Evolutionary conservation across 805 yeast genomes (phyloP), one percentile per base, ranked within the genome.

Genomic region (Kluyveromyces lactis): DNA sequence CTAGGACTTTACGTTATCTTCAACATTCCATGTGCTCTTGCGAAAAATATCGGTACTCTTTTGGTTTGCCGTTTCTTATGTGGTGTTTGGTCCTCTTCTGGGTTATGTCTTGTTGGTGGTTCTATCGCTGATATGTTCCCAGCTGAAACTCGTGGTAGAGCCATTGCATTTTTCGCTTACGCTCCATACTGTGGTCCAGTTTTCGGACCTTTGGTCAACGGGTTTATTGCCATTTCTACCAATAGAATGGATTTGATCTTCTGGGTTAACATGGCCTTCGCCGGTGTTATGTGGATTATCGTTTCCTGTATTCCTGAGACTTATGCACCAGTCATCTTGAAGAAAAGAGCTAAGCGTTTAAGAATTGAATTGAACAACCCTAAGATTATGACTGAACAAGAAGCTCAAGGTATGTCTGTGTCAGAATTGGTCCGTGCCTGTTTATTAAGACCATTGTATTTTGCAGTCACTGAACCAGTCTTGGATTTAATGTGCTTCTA

Each of bases 171-270:
- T 53, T 87, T 87, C 55, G 89, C 95, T 10, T 86, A 86, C 53
- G 86, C 92, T 43, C 96, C 96, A 2, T 87, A 86, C 61, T 81
- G 89, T 46, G 96, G 95, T 38, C 96, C 96, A 1, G 94, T 85
- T 28, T 63, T 86, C 35, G 96, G 95, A 26, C 95, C 95, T 3
- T 63, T 87, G 39, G 86, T 85, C 27, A 83, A 86, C 53, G 95
- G 96, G 29, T 87, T 86, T 67, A 79, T 87, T 53, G 71, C 79
- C 42, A 78, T 82, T 36, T 75, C 79, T 43, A 72, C 90, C n/a
- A 72, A 70, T 13, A 67, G 82, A 50, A 70, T 77, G 54, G 87
- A 80, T 33, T 58, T 85, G 28, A 73, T 87, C 55, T 75, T 83
- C 47, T 87, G 96, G 96, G 89, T 86, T 41, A 87, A 86, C 58